Percentiles rank a stretch among this genome's conserved stretches.
These are phyloP conservation scores for Earliella scabrosa DNA, from an alignment of 1,284 basidiomycete species.

Conservation along the genomic window DNA sequence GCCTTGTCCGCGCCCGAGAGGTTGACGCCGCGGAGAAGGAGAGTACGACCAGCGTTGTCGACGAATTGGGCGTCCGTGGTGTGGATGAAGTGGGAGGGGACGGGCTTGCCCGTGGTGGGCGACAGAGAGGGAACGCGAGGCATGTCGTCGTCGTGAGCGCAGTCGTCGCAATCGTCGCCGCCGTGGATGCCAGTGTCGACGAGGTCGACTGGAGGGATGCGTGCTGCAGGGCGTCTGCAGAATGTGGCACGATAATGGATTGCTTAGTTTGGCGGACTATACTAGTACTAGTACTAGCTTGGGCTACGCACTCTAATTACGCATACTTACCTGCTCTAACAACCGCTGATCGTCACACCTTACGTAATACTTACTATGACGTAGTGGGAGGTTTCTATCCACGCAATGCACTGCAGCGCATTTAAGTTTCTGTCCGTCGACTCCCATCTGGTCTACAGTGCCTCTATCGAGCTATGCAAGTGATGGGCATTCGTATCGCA, in stretches of 20 bases:
- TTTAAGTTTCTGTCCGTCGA: too few species aligned
- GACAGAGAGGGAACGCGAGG: conserved; percentile 63
- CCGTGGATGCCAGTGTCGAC: not conserved
- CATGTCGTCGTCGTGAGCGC: conserved; percentile 42
- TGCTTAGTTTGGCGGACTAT: too few species aligned
- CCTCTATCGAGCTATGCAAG: too few species aligned
- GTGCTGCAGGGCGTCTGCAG: not conserved
- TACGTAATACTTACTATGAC: too few species aligned
- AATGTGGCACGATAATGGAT: not conserved
- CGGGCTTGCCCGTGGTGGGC: conserved; percentile 68
- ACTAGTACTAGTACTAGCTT: too few species aligned
- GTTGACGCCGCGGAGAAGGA: conserved; percentile 92
- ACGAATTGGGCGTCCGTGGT: conserved; percentile 79
- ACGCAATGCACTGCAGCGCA: too few species aligned
- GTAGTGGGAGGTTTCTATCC: too few species aligned
- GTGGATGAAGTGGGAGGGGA: conserved; percentile 62
- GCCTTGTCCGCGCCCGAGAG: conserved; percentile 89
- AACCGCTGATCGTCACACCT: too few species aligned
- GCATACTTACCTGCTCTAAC: too few species aligned
- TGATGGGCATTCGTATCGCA: too few species aligned
- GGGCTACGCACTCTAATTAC: too few species aligned
- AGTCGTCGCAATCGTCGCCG: not conserved
- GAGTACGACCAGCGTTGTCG: conserved; percentile 81
- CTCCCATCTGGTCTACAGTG: too few species aligned
- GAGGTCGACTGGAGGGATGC: not conserved